Evolutionary conservation across 768 basidiomycete genomes (phyloP).

Genomic region (Hebeloma cylindrosporum): DNA sequence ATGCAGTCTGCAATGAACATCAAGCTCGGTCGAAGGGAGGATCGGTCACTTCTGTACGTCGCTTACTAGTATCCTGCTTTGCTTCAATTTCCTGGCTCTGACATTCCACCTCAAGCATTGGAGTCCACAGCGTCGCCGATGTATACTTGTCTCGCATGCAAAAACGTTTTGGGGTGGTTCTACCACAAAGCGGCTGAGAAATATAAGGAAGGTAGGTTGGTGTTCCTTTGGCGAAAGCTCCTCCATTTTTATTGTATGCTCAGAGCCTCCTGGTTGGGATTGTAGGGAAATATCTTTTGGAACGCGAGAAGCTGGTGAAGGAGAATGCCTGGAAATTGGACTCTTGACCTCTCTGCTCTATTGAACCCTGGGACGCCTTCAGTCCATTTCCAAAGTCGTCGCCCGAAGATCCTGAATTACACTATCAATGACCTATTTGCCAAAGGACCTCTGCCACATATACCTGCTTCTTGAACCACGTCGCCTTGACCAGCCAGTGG

Average conservation of each 20-base stretch:
- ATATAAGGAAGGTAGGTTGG: conserved; percentile 84
- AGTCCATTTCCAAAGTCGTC: too few relatives aligned
- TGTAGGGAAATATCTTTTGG: conserved; percentile 77
- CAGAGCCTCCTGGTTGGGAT: conserved; percentile 1
- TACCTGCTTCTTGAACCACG: too few relatives aligned
- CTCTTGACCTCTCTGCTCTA: conserved; percentile 11
- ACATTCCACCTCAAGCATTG: conserved; percentile 52
- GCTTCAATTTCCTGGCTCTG: background rate
- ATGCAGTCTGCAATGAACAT: conserved; percentile 79
- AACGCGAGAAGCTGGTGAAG: conserved; percentile 77
- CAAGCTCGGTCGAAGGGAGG: conserved; percentile 70
- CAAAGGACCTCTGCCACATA: too few relatives aligned
- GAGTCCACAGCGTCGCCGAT: conserved; percentile 80
- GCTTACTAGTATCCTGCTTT: too few relatives aligned
- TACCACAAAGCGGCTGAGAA: conserved; percentile 84
- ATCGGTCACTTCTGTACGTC: conserved; percentile 68
- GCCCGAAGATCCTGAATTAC: too few relatives aligned
- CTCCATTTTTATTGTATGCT: background rate
- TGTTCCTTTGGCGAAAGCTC: background rate
- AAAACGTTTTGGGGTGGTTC: conserved; percentile 78
- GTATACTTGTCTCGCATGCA: conserved; percentile 78
- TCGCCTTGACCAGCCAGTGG: too few relatives aligned
- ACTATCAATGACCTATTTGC: too few relatives aligned
- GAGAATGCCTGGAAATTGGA: conserved; percentile 80
- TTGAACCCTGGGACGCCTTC: too few relatives aligned